Conservation (phyloP, 192 early-diverging fungal genomes). For the Backusella psychrophila region DNA sequence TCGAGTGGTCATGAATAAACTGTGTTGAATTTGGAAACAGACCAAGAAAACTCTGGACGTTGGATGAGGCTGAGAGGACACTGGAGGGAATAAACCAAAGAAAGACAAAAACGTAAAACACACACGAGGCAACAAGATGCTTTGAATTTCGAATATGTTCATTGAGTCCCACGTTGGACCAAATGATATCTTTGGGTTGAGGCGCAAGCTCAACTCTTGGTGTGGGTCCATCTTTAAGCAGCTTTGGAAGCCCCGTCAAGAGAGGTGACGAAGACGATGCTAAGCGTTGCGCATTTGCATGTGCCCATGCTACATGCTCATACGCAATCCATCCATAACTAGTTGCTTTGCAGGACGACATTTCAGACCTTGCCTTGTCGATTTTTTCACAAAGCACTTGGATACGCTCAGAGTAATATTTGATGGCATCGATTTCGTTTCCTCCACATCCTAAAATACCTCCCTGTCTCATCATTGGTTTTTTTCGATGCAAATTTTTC, state of each 20-base stretch:
- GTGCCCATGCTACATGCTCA: constrained; percentile 47
- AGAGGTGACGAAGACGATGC: constrained; percentile 27
- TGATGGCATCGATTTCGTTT: constrained; percentile 64
- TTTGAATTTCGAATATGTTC: constrained; percentile 45
- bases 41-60: constrained; percentile 54
- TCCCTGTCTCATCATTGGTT: constrained; percentile 38
- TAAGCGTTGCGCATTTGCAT: constrained; percentile 43
- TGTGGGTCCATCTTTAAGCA: constrained; percentile 3
- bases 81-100: constrained; percentile 68
- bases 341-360: constrained; percentile 51
- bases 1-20: constrained; percentile 49
- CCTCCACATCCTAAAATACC: constrained; percentile 31
- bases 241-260: not conserved
- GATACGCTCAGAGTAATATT: constrained; percentile 65
- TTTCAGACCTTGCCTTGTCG: constrained; percentile 43
- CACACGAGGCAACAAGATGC: constrained; percentile 36
- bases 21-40: constrained; percentile 47
- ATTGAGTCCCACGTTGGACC: constrained; percentile 64
- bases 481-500: constrained; percentile 26
- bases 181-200: constrained; percentile 73
- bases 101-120: constrained; percentile 59
- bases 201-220: constrained; percentile 55
- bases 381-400: constrained; percentile 56
- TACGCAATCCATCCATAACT: constrained; percentile 76
- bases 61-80: constrained; percentile 56